Conservation (phyloP, 1,284 basidiomycete species). For the Fistulinella cinereoalba region DNA sequence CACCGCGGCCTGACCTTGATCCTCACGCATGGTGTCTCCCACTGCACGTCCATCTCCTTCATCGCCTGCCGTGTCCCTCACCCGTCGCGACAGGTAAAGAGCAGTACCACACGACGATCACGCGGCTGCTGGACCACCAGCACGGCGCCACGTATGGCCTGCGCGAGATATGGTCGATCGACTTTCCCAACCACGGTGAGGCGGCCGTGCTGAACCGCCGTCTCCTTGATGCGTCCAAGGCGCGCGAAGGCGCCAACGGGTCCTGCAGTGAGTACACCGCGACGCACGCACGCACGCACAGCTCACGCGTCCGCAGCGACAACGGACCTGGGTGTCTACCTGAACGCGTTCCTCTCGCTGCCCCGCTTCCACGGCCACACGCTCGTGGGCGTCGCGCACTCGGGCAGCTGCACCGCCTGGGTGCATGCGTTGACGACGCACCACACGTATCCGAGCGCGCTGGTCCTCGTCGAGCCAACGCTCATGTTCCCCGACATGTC, state of each 20-base stretch:
- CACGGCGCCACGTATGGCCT: conserved; percentile 33
- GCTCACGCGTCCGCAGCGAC: conserved; percentile 12
- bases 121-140: conserved; percentile 36
- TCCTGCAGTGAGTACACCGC: conserved; percentile 21
- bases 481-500: conserved; percentile 32
- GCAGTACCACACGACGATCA: conserved; percentile 47
- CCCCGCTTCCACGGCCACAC: conserved; percentile 23
- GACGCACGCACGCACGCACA: not conserved
- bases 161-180: conserved; percentile 52
- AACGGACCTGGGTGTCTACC: conserved; percentile 22
- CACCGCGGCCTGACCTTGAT: conserved; percentile 24
- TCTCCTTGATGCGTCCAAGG: conserved; percentile 35
- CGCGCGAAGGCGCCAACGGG: conserved; percentile 4
- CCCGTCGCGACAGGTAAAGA: conserved; percentile 44
- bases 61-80: not conserved
- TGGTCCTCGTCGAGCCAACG: conserved; percentile 32
- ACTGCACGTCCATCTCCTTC: conserved; percentile 22
- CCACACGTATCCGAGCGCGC: conserved; percentile 11
- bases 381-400: conserved; percentile 28
- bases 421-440: conserved; percentile 21
- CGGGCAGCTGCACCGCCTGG: conserved; percentile 30
- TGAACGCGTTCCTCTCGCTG: conserved; percentile 23
- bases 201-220: conserved; percentile 45
- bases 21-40: conserved; percentile 27
- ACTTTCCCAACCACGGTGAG: conserved; percentile 53